Conservation (phyloP, 306 rosid species). For the Comarum palustre region DNA sequence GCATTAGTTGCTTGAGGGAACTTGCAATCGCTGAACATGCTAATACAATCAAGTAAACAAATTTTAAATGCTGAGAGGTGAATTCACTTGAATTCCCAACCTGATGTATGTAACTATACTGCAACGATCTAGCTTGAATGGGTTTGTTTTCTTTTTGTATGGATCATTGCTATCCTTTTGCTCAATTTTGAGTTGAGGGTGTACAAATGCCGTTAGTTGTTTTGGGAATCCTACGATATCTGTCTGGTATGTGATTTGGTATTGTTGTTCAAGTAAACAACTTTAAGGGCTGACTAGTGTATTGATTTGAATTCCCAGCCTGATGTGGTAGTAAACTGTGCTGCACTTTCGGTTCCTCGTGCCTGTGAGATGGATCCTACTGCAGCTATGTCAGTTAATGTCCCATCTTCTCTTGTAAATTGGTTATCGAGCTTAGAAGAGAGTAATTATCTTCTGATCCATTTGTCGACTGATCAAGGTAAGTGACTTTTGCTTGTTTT, state of each 20-base stretch:
- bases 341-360: constrained; percentile 84
- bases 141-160: background rate
- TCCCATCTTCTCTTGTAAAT: constrained; percentile 69
- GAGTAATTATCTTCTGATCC: constrained; percentile 53
- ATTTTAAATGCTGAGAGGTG: background rate
- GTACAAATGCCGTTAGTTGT: background rate
- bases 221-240: background rate
- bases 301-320: constrained; percentile 55
- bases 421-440: constrained; percentile 66
- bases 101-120: background rate
- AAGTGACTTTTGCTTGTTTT: constrained; percentile 1
- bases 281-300: constrained; percentile 28
- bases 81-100: background rate
- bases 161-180: background rate
- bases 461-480: constrained; percentile 97
- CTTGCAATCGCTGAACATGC: background rate
- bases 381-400: constrained; percentile 73
- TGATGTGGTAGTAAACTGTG: constrained; percentile 81
- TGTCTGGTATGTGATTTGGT: background rate
- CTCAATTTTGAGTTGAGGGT: background rate
- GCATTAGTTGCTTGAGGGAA: background rate
- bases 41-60: background rate
- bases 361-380: constrained; percentile 73
- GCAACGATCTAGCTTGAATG: background rate
- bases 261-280: background rate